Evolutionary conservation across 352 stramenopile genomes (phyloP), one percentile per base, ranked within the genome.

Genomic region (Globisporangium middletonii): DNA sequence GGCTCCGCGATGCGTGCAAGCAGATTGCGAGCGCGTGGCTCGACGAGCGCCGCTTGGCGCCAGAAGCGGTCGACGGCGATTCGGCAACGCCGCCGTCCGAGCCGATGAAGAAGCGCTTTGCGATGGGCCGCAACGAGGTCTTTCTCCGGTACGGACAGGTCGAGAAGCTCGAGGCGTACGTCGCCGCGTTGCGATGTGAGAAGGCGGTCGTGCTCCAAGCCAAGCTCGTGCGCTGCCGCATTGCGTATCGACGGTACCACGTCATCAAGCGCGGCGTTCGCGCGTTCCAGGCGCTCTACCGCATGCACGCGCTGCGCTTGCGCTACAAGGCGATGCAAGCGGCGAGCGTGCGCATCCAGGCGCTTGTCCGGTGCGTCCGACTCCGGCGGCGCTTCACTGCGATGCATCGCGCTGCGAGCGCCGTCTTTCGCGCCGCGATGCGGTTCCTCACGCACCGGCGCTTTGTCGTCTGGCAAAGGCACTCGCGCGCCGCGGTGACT

Each of bases 101-200:
- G n/a, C n/a, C n/a, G n/a, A n/a, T 57, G 38, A 83, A 83, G 42
- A 62, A 77, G 45, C 57, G 74, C 12, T 89, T 89, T 60, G 79
- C 77, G 0, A 85, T 92, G 72, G 81, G 81, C 3, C 75, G 65
- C 18, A 68, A 86, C 41, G 81, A 94, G 60, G 68, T 94, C 0
- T 94, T 91, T 45, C 54, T 94, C 23, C 79, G 81, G 1, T 92
- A 94, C 48, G 83, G 81, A 0, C 81, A 94, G 53, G 48, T 94
- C 0, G 83, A 94, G 60, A 74, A 75, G 27, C 68, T 93, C 12
- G 81, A 92, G 33, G 74, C 71, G 4, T 75, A 70, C 5, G 62
- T 83, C 12, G 65, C 67, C 0, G 55, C 63, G 1, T 62, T 84
- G 28, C 71, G 80, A n/a, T n/a, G n/a, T 7, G 68, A 77, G 13